Evolutionary conservation across 75 land plant species (phyloP).

Genomic region (Chamaecyparis obtusa): DNA sequence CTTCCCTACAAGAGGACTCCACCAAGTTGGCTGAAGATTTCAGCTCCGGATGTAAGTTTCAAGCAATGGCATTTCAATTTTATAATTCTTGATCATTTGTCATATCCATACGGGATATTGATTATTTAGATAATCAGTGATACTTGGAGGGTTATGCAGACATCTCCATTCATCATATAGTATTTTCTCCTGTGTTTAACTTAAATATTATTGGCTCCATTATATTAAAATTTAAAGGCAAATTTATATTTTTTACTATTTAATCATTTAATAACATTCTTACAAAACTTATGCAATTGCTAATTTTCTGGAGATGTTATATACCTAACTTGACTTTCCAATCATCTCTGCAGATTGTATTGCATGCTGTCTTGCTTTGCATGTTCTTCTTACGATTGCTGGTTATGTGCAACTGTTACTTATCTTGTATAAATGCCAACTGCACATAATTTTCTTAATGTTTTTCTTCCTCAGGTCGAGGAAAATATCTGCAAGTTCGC

Average conservation of each 20-base stretch:
- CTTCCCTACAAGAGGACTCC: slow-evolving; percentile 94
- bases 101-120: neutral
- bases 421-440: neutral
- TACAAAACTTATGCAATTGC: neutral
- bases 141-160: neutral
- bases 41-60: slow-evolving; percentile 56
- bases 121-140: neutral
- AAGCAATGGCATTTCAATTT: neutral
- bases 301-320: neutral
- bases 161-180: neutral
- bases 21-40: slow-evolving; percentile 87
- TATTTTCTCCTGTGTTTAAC: no score
- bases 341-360: neutral
- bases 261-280: neutral
- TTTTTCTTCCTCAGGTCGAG: slow-evolving; percentile 39
- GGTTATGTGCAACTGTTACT: neutral
- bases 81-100: neutral
- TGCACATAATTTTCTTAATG: slow-evolving; percentile 1
- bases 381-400: neutral
- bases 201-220: neutral
- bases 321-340: neutral
- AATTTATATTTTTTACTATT: no score
- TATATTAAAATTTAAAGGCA: neutral
- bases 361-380: neutral
- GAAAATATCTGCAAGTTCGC: slow-evolving; percentile 88